These are phyloP conservation scores for Colletotrichum liriopes DNA, from an alignment of 2,329 filamentous ascomycete species.

Conservation along the genomic window DNA sequence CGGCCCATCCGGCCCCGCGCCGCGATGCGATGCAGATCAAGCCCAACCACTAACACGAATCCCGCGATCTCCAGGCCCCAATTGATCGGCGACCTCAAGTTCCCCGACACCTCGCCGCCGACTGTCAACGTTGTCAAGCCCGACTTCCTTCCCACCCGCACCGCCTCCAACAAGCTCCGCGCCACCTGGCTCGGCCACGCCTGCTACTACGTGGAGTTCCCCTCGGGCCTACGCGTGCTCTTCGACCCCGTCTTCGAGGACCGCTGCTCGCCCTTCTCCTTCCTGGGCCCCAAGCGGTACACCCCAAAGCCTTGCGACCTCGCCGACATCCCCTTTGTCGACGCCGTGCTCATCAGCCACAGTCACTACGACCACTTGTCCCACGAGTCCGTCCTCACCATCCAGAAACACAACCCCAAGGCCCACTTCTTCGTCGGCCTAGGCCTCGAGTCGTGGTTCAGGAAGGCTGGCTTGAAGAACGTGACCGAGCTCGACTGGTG, in stretches of 20 bases:
- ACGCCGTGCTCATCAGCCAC: slow-evolving; percentile 87
- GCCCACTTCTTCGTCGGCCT: slow-evolving; percentile 92
- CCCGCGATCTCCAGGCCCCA: slow-evolving; percentile 50
- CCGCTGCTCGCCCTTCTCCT: slow-evolving; percentile 83
- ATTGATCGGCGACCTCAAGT: slow-evolving; percentile 58
- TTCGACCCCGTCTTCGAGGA: slow-evolving; percentile 96
- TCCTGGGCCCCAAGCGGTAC: slow-evolving; percentile 82
- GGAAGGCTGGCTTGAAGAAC: slow-evolving; percentile 76
- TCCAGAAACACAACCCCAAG: slow-evolving; percentile 80
- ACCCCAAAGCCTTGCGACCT: slow-evolving; percentile 84
- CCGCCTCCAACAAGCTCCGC: slow-evolving; percentile 73
- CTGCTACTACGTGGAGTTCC: slow-evolving; percentile 94
- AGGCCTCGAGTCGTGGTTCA: slow-evolving; percentile 88
- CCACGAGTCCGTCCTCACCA: slow-evolving; percentile 79
- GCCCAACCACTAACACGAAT: slow-evolving; percentile 26
- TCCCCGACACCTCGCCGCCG: slow-evolving; percentile 75
- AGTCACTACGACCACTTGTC: slow-evolving; percentile 96
- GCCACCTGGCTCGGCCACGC: slow-evolving; percentile 97
- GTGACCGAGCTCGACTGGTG: slow-evolving; percentile 97
- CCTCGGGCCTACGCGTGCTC: slow-evolving; percentile 86
- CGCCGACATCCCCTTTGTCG: slow-evolving; percentile 82
- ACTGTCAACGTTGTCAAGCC: slow-evolving; percentile 79
- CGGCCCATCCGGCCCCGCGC: neutral
- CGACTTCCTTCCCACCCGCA: slow-evolving; percentile 74
- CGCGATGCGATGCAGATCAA: neutral